These are phyloP conservation scores for Ramaria sp. DNA, from an alignment of 768 basidiomycete genomes.

Conservation along the genomic window DNA sequence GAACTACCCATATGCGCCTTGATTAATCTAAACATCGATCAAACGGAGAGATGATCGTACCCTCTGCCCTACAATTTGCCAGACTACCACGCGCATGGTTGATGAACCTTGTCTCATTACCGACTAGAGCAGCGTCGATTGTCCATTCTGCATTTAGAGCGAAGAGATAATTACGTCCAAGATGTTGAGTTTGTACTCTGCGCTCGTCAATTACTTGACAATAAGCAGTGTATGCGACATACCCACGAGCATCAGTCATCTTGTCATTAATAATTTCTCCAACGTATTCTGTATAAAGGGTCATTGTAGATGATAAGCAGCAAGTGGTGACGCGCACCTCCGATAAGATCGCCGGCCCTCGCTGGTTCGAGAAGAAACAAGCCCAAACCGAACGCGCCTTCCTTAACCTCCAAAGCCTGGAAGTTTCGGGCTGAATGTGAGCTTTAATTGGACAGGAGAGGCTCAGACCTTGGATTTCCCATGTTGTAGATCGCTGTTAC, in stretches of 20 bases:
- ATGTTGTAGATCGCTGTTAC: constrained; percentile 39
- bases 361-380: constrained; percentile 37
- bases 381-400: constrained; percentile 42
- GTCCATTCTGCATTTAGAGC: constrained; percentile 33
- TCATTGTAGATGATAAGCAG: background rate
- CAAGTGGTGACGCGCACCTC: constrained; percentile 23
- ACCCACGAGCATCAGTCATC: constrained; percentile 5
- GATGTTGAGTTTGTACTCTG: constrained; percentile 22
- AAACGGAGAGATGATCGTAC: constrained; percentile 21
- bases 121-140: constrained; percentile 45
- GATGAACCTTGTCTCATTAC: constrained; percentile 58
- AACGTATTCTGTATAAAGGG: constrained; percentile 40
- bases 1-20: constrained; percentile 25
- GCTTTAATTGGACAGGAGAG: background rate
- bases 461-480: constrained; percentile 31
- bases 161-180: constrained; percentile 53
- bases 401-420: constrained; percentile 32
- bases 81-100: constrained; percentile 36
- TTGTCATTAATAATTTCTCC: constrained; percentile 35
- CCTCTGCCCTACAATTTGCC: constrained; percentile 35
- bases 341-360: constrained; percentile 34
- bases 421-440: background rate
- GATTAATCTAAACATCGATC: constrained; percentile 1
- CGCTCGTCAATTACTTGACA: too few species aligned
- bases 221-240: background rate